Conservation (phyloP, 148 eudicot species). For the Fagopyrum esculentum region DNA sequence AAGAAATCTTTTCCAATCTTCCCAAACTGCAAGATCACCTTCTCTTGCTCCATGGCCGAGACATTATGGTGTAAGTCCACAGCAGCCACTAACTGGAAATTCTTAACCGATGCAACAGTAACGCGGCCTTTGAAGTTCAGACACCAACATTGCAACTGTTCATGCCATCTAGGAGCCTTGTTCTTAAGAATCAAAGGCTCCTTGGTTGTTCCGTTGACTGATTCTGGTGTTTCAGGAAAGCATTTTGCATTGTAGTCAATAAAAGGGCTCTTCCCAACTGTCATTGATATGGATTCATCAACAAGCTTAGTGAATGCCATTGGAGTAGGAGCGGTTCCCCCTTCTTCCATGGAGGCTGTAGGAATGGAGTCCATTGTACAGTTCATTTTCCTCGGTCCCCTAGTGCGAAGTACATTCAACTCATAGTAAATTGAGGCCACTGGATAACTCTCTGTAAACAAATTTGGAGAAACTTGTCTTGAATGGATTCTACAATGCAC, state of each 20-base stretch:
- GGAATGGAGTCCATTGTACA: constrained; percentile 28
- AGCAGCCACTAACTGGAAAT: constrained; percentile 30
- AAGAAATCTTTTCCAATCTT: constrained; percentile 27
- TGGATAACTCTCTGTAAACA: neutral
- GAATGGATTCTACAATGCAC: constrained; percentile 3
- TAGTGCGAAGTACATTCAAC: constrained; percentile 27
- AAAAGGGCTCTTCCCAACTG: constrained; percentile 6
- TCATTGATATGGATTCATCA: neutral
- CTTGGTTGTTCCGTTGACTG: neutral
- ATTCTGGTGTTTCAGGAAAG: neutral
- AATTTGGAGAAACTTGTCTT: neutral
- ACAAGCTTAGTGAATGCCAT: constrained; percentile 12
- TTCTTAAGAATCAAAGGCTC: constrained; percentile 21
- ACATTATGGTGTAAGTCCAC: constrained; percentile 19
- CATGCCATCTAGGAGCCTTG: constrained; percentile 24
- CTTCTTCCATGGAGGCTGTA: constrained; percentile 20
- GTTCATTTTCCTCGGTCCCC: constrained; percentile 30
- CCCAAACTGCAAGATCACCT: constrained; percentile 31
- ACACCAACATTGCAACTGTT: constrained; percentile 28
- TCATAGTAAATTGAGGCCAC: constrained; percentile 23
- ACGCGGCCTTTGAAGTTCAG: constrained; percentile 30
- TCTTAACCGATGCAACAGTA: constrained; percentile 34
- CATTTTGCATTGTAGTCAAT: neutral
- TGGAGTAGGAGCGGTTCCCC: constrained; percentile 30
- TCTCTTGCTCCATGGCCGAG: constrained; percentile 25